A percentile compares a stretch with the other conserved stretches of the same genome.
Conservation (phyloP, 345 rosid genomes). For the Murraya koenigii region DNA sequence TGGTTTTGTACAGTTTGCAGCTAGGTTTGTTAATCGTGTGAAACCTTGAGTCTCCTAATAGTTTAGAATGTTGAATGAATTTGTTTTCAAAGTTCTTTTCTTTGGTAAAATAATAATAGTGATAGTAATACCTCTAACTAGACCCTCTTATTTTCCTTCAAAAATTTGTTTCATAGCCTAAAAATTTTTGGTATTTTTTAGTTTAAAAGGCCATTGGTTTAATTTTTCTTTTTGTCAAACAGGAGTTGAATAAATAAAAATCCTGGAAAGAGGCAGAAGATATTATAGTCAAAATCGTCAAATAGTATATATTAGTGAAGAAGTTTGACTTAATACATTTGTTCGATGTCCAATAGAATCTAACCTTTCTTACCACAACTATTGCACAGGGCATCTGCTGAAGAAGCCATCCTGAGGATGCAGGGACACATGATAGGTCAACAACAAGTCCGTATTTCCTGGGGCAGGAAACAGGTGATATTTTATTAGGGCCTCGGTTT, state of each 20-base stretch:
- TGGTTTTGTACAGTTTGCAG: slow-evolving; percentile 76
- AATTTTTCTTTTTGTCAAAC: slow-evolving; percentile 3
- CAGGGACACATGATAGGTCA: slow-evolving; percentile 93
- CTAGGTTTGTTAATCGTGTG: slow-evolving; percentile 44
- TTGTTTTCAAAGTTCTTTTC: neutral
- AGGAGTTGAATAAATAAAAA: slow-evolving; percentile 17
- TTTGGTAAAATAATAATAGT: neutral
- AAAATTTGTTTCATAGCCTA: neutral
- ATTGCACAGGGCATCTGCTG: slow-evolving; percentile 70
- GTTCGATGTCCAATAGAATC: neutral
- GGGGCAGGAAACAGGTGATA: slow-evolving; percentile 87
- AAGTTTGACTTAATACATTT: slow-evolving; percentile 3
- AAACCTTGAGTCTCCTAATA: neutral
- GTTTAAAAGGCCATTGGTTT: slow-evolving; percentile 10
- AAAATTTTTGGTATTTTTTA: neutral
- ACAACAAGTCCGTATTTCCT: slow-evolving; percentile 71
- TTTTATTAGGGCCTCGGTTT: slow-evolving; percentile 9
- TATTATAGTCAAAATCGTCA: slow-evolving; percentile 1
- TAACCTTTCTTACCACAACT: slow-evolving; percentile 5
- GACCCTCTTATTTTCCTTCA: neutral
- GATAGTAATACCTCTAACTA: neutral
- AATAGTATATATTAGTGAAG: neutral
- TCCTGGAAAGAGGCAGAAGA: slow-evolving; percentile 14
- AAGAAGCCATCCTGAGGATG: slow-evolving; percentile 87
- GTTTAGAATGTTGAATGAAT: neutral